phyloP scores from a whole-genome alignment of 495 filamentous ascomycete genomes.

The Entonaema liquescens region DNA sequence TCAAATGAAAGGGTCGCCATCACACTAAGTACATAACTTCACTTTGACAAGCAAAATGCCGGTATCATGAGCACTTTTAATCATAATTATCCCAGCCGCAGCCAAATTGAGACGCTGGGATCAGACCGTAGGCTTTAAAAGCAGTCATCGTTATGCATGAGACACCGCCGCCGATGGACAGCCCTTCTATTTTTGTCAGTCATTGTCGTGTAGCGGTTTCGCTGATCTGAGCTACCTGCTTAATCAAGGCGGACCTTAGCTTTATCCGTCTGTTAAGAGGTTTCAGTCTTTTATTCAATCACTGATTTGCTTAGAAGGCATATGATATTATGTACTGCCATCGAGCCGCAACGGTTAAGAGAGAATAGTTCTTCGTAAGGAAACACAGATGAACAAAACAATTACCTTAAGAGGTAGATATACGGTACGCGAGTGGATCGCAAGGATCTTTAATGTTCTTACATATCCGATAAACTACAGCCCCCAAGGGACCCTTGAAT shows the following conservation, averaged over 20 bases:
- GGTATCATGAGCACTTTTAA: background rate
- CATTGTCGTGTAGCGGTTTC: conserved; percentile 1
- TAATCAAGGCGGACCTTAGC: background rate
- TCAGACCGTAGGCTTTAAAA: background rate
- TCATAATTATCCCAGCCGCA: background rate
- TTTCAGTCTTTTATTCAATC: background rate
- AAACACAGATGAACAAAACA: background rate
- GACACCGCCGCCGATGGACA: background rate
- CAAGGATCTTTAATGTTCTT: background rate
- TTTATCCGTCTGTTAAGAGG: background rate
- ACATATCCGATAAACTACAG: too few relatives aligned
- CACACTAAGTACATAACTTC: background rate
- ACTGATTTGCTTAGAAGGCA: background rate
- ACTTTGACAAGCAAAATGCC: background rate
- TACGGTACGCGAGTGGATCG: background rate
- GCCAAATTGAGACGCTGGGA: background rate
- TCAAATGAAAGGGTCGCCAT: background rate
- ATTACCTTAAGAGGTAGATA: background rate
- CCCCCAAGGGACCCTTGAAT: background rate
- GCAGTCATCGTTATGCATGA: conserved; percentile 1
- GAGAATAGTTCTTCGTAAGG: background rate
- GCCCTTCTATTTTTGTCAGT: conserved; percentile 23
- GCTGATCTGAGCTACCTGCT: background rate
- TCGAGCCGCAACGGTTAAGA: background rate
- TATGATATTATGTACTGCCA: background rate